These are phyloP conservation scores for Beta vulgaris DNA, from an alignment of 148 eudicot species.

Conservation along the genomic window DNA sequence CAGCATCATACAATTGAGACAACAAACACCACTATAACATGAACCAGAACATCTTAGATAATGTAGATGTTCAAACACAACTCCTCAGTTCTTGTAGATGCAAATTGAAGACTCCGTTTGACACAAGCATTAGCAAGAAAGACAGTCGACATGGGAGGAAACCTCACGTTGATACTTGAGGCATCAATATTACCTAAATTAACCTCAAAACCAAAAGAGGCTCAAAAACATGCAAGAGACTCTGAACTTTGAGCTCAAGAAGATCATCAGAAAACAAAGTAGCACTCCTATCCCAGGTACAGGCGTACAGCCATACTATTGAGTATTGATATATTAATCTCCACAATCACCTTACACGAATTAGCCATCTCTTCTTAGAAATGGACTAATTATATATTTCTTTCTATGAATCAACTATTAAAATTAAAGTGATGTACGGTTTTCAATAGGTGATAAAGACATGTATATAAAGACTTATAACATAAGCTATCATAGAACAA, in stretches of 20 bases:
- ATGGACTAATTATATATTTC: too few species aligned
- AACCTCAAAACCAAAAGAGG: neutral
- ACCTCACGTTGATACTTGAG: neutral
- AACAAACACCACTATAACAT: neutral
- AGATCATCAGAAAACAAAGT: neutral
- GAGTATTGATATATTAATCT: too few species aligned
- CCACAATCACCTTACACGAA: neutral
- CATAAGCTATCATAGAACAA: too few species aligned
- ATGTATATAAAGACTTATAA: too few species aligned
- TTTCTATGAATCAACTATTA: too few species aligned
- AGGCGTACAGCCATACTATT: neutral
- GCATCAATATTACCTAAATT: too few species aligned
- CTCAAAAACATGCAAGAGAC: neutral
- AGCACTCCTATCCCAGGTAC: neutral
- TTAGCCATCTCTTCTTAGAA: neutral
- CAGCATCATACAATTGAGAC: conserved; percentile 12
- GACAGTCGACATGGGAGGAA: neutral
- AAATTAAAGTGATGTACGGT: too few species aligned
- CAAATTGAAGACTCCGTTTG: neutral
- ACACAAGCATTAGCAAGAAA: neutral
- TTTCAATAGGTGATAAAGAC: too few species aligned
- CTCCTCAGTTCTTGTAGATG: too few species aligned
- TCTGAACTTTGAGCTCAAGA: neutral
- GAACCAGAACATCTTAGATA: neutral
- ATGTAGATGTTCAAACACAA: neutral